Evolutionary conservation across 2,329 filamentous ascomycete genomes (phyloP), one percentile per base, ranked within the genome.

Genomic region (Knufia fluminis): DNA sequence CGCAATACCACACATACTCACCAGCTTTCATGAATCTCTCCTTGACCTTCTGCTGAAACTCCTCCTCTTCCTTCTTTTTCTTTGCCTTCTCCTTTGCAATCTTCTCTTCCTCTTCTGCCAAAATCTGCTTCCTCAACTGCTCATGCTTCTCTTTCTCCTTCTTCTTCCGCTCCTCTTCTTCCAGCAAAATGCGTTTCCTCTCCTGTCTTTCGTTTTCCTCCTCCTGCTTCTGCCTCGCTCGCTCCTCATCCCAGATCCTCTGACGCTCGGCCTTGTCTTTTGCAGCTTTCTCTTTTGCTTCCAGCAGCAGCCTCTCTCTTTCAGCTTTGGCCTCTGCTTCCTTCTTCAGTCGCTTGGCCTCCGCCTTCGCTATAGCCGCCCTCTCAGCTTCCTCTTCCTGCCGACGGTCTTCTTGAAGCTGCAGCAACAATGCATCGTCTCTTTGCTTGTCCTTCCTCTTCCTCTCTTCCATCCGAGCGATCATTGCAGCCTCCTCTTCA

Each of bases 331-430:
- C 20, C 33, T 52, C 42, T 10, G 28, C 47, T 28, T 40, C 33
- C 22, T 50, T 23, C 50, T 43, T 35, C 49, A 66, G 62, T 65
- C 68, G 54, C 59, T 66, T 55, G 55, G 54, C 40, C 67, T 61
- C 19, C 66, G 59, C 28, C 60, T 59, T 32, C 63, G 66, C 45
- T 68, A 65, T 62, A 52, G 67, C 66, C 16, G 66, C 61, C 65
- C 71, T 56, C 62, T 69, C 57, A 62, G 65, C 57, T 52, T 72
- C 67, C 10, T 75, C 70, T 48, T 70, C 66, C 44, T 71, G 57
- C 32, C 57, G 62, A 19, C 63, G 53, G 38, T 54, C 51, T 26
- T 62, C 50, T 20, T 63, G 62, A 26, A 56, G 49, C 9, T 64
- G 60, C 12, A 58, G 26, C 64, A 60, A 2, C 54, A 56, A 3